These are phyloP conservation scores for Chytriomyces sp. DNA, from an alignment of 192 early-diverging fungal species.

Conservation along the genomic window DNA sequence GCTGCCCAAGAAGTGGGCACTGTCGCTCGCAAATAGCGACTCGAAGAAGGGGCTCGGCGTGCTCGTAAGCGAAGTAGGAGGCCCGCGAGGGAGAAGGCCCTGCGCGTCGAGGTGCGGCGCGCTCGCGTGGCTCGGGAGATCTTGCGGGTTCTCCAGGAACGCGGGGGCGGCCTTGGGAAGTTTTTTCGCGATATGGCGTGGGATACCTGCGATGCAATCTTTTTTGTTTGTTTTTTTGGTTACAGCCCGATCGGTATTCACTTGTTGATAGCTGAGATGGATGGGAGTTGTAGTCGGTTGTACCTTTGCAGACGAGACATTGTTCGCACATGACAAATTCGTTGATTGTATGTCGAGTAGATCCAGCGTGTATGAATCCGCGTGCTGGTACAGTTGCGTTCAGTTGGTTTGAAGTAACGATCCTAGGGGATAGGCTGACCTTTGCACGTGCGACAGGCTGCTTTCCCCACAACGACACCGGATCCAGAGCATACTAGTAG, in stretches of 20 bases:
- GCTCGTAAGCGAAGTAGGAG: neutral
- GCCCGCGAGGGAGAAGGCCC: neutral
- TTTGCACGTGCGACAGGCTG: conserved; percentile 21
- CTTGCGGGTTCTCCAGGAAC: neutral
- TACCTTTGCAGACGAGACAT: conserved; percentile 35
- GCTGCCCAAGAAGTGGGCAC: neutral
- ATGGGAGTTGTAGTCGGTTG: neutral
- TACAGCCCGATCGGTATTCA: neutral
- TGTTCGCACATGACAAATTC: conserved; percentile 22
- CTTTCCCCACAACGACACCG: conserved; percentile 27
- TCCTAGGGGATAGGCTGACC: neutral
- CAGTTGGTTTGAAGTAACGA: neutral
- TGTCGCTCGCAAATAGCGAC: conserved; percentile 5
- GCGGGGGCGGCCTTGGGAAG: neutral
- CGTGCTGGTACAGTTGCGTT: conserved; percentile 2
- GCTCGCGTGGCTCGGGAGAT: neutral
- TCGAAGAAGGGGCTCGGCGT: conserved; percentile 27
- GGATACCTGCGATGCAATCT: conserved; percentile 21
- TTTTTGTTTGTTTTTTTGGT: no score
- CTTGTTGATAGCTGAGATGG: neutral
- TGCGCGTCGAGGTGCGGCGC: neutral
- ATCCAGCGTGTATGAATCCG: conserved; percentile 37
- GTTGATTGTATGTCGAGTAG: conserved; percentile 5
- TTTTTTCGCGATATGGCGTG: conserved; percentile 6
- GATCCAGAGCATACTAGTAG: conserved; percentile 23